Percentiles rank a stretch among this genome's conserved stretches.
These are phyloP conservation scores for Ogataea haglerorum DNA, from an alignment of 805 yeast genomes.

Conservation along the genomic window DNA sequence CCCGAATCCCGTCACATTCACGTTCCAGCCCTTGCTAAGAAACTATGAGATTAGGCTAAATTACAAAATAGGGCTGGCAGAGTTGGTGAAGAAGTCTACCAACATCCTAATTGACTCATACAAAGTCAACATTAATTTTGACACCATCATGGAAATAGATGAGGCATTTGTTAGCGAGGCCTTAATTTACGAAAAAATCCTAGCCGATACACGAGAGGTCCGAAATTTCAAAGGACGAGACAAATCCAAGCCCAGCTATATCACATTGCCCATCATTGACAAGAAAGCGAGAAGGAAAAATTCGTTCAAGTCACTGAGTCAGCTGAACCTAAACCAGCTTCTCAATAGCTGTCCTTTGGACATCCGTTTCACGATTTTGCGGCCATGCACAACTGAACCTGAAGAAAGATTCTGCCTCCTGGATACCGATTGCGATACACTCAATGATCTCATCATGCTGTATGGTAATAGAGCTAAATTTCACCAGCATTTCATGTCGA, in stretches of 20 bases:
- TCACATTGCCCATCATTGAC: slow-evolving; percentile 32
- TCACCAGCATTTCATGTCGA: slow-evolving; percentile 48
- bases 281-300: slow-evolving; percentile 15
- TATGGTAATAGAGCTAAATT: slow-evolving; percentile 50
- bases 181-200: slow-evolving; percentile 31
- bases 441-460: slow-evolving; percentile 44
- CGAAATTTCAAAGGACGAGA: slow-evolving; percentile 23
- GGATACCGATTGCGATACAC: slow-evolving; percentile 35
- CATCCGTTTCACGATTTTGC: slow-evolving; percentile 29
- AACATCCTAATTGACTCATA: slow-evolving; percentile 50
- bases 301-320: slow-evolving; percentile 20
- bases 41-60: slow-evolving; percentile 34
- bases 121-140: slow-evolving; percentile 41
- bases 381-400: slow-evolving; percentile 25
- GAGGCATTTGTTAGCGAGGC: slow-evolving; percentile 41
- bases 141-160: slow-evolving; percentile 41
- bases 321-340: slow-evolving; percentile 17
- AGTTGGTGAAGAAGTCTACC: slow-evolving; percentile 46
- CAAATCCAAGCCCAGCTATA: slow-evolving; percentile 22
- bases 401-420: slow-evolving; percentile 29
- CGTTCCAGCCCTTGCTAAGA: slow-evolving; percentile 32
- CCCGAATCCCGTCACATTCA: slow-evolving; percentile 50
- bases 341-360: slow-evolving; percentile 31
- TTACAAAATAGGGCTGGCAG: slow-evolving; percentile 48
- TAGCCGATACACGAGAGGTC: slow-evolving; percentile 29